phyloP scores from a whole-genome alignment of 148 eudicot genomes.

The Drosera capensis region DNA sequence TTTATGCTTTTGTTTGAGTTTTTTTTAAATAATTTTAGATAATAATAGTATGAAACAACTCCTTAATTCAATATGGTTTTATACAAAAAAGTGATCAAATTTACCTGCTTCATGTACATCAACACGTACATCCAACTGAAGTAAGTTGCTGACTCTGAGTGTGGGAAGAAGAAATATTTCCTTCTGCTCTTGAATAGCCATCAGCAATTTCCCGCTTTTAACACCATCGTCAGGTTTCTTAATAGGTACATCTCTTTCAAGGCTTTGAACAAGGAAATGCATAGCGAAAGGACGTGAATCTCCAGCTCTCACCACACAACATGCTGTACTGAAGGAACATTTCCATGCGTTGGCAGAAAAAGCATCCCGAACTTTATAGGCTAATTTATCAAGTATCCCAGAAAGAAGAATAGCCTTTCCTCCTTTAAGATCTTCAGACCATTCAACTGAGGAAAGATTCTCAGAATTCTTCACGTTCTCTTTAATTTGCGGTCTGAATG shows the following conservation, averaged over 20 bases:
- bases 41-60: too few species aligned
- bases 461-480: constrained; percentile 14
- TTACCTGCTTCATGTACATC: constrained; percentile 66
- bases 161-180: constrained; percentile 90
- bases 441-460: constrained; percentile 34
- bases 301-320: constrained; percentile 49
- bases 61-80: too few species aligned
- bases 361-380: constrained; percentile 73
- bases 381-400: constrained; percentile 76
- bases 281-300: constrained; percentile 30
- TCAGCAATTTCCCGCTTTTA: constrained; percentile 33
- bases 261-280: constrained; percentile 74
- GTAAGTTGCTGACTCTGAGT: constrained; percentile 52
- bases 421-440: constrained; percentile 79
- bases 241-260: constrained; percentile 55
- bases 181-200: constrained; percentile 72
- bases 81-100: constrained; percentile 1
- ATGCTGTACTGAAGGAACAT: constrained; percentile 47
- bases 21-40: too few species aligned
- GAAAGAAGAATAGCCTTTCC: constrained; percentile 76
- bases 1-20: too few species aligned
- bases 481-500: constrained; percentile 65
- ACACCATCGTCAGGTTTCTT: constrained; percentile 35
- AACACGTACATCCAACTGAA: constrained; percentile 67
- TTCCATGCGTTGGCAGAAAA: constrained; percentile 38